Conservation (phyloP, 2,329 filamentous ascomycete genomes). For the Byssothecium circinans region DNA sequence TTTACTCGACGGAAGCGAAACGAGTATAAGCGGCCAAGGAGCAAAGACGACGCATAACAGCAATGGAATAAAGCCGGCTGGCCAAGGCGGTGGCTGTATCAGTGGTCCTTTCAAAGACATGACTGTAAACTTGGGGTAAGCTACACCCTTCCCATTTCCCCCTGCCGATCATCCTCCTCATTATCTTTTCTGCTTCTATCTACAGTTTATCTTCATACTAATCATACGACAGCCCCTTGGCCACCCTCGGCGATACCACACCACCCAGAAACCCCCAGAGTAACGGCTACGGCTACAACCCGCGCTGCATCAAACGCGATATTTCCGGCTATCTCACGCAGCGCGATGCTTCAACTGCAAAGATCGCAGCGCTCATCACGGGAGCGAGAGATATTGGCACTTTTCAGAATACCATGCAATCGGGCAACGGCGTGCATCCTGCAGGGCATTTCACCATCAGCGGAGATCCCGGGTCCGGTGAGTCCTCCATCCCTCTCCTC, state of each 20-base stretch:
- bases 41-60: slow-evolving; percentile 31
- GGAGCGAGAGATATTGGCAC: slow-evolving; percentile 30
- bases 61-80: slow-evolving; percentile 46
- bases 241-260: slow-evolving; percentile 22
- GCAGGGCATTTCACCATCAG: slow-evolving; percentile 51
- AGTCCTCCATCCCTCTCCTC: background rate
- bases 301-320: slow-evolving; percentile 46
- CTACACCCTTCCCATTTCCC: background rate
- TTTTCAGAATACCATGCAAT: slow-evolving; percentile 47
- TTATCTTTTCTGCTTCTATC: slow-evolving; percentile 1
- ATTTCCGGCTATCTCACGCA: slow-evolving; percentile 34
- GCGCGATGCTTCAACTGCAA: slow-evolving; percentile 30
- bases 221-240: slow-evolving; percentile 23
- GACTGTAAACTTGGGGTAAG: slow-evolving; percentile 35
- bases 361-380: slow-evolving; percentile 33
- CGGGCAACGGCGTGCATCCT: slow-evolving; percentile 44
- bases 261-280: slow-evolving; percentile 44
- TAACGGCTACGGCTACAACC: slow-evolving; percentile 40
- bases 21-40: slow-evolving; percentile 53
- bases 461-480: slow-evolving; percentile 48
- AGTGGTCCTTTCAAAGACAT: slow-evolving; percentile 54
- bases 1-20: slow-evolving; percentile 60
- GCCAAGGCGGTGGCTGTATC: slow-evolving; percentile 60
- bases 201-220: background rate
- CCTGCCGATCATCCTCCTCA: no score